Percentiles rank a stretch among this genome's conserved stretches.
Evolutionary conservation across 352 stramenopile species (phyloP).

Genomic region (Pythium biforme): DNA sequence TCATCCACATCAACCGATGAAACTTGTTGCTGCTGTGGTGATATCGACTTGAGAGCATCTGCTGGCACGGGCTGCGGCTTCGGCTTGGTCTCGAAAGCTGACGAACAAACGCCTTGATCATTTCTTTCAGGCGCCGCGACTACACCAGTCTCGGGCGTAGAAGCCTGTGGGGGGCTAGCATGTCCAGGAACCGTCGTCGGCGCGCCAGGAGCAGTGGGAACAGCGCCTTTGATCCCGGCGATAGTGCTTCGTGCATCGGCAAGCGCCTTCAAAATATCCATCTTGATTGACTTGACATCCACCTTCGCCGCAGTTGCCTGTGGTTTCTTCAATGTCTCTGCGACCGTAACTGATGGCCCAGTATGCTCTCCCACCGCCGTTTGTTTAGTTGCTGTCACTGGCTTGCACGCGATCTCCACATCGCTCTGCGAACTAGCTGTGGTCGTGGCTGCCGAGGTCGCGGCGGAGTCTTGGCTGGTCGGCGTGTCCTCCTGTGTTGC

Average conservation of each 20-base stretch:
- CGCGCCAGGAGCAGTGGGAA: neutral
- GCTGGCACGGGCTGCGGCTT: neutral
- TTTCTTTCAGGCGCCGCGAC: neutral
- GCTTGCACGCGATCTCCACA: neutral
- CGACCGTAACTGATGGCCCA: too few relatives aligned
- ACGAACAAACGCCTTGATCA: neutral
- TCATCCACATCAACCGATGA: slow-evolving; percentile 47
- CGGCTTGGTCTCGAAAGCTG: neutral
- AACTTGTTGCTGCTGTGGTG: slow-evolving; percentile 13
- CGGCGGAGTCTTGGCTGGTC: slow-evolving; percentile 23
- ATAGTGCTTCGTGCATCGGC: slow-evolving; percentile 74
- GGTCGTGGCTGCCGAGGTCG: slow-evolving; percentile 6
- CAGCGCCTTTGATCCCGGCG: slow-evolving; percentile 52
- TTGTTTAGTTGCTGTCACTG: neutral
- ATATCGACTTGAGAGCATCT: neutral
- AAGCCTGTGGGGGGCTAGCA: neutral
- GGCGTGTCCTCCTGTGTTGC: slow-evolving; percentile 14
- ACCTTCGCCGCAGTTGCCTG: slow-evolving; percentile 18
- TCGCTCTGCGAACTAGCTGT: slow-evolving; percentile 15
- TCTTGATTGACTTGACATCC: slow-evolving; percentile 77
- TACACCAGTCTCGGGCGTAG: neutral
- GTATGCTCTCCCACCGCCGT: neutral
- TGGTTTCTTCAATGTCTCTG: neutral
- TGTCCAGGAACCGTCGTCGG: neutral
- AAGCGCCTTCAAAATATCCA: slow-evolving; percentile 76